Percentiles rank a stretch among this genome's conserved stretches.
Conservation (phyloP, 1,284 basidiomycete genomes). For the Cutaneotrichosporon cavernicola region DNA sequence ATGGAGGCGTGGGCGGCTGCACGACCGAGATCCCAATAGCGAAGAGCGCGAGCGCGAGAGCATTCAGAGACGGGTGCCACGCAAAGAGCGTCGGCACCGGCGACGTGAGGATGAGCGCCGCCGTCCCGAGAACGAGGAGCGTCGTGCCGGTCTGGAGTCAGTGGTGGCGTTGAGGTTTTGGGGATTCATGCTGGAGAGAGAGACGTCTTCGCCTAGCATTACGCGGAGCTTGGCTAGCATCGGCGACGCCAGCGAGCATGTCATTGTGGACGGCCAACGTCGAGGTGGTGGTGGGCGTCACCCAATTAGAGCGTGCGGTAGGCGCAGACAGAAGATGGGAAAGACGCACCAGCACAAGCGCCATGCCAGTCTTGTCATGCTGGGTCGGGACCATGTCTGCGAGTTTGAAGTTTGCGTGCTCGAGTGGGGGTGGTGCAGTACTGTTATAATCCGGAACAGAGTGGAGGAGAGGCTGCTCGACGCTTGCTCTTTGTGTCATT, state of each 20-base stretch:
- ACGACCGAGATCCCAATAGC: conserved; percentile 43
- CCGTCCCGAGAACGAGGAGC: conserved; percentile 43
- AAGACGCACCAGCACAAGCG: conserved; percentile 17
- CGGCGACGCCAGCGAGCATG: no score
- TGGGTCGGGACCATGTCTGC: conserved; percentile 22
- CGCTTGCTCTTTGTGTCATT: background rate
- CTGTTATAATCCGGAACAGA: background rate
- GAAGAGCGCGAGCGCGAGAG: conserved; percentile 42
- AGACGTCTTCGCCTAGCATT: no score
- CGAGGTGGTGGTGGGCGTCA: background rate
- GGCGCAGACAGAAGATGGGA: background rate
- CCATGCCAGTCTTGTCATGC: conserved; percentile 24
- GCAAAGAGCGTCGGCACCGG: conserved; percentile 43
- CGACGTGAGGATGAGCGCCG: conserved; percentile 37
- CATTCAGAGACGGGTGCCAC: conserved; percentile 47
- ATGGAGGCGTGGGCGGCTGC: conserved; percentile 42
- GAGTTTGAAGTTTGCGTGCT: background rate
- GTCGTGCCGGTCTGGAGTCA: conserved; percentile 30
- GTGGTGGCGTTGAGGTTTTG: background rate
- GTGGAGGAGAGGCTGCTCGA: background rate
- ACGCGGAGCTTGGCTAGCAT: no score
- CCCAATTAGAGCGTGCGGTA: background rate
- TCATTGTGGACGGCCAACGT: background rate
- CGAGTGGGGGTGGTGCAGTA: background rate
- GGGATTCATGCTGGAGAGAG: no score